These are phyloP conservation scores for Arabidopsis thaliana DNA, from an alignment of 345 rosid genomes.

Conservation along the genomic window TAIR10.1 NC_003071.7:13080501-13081000, in stretches of 20 bases:
- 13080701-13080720: conserved; percentile 49
- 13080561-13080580: conserved; percentile 55
- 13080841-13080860: no score
- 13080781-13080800: neutral
- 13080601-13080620: neutral
- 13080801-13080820: neutral
- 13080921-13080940: conserved; percentile 42
- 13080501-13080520: conserved; percentile 41
- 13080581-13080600: conserved; percentile 40
- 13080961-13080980: conserved; percentile 46
- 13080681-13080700: conserved; percentile 40
- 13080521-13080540: conserved; percentile 24
- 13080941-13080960: conserved; percentile 43
- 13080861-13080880: neutral
- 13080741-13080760: neutral
- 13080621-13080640: conserved; percentile 7
- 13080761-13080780: neutral
- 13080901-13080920: conserved; percentile 35
- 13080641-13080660: conserved; percentile 3
- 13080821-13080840: neutral
- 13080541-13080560: conserved; percentile 55
- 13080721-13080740: conserved; percentile 10
- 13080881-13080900: conserved; percentile 4
- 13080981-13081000: neutral
- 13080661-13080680: conserved; percentile 61